phyloP scores from a whole-genome alignment of 75 land plant species.

The Larix kaempferi region DNA sequence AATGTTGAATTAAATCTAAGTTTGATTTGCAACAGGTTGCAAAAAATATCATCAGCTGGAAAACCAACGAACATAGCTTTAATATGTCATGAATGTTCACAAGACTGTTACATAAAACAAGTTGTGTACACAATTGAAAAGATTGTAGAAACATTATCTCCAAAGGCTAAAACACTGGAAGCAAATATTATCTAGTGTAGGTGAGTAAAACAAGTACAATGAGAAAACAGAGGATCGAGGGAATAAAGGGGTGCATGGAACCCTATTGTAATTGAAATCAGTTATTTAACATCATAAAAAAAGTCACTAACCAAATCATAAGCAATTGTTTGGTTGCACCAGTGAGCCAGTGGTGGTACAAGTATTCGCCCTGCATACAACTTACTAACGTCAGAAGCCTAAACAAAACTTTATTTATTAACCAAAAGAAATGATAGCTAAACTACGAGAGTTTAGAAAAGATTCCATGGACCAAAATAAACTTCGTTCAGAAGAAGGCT shows the following conservation, averaged over 20 bases:
- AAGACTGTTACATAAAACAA: not conserved
- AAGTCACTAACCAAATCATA: slow-evolving; percentile 17
- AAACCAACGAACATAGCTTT: not conserved
- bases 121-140: not conserved
- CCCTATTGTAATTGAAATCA: not conserved
- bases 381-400: not conserved
- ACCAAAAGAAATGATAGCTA: slow-evolving; percentile 1
- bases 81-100: no score
- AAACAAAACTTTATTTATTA: not conserved
- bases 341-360: slow-evolving; percentile 29
- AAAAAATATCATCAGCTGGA: not conserved
- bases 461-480: not conserved
- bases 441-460: not conserved
- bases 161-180: not conserved
- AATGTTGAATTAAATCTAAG: no score
- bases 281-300: not conserved
- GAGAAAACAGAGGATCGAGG: not conserved
- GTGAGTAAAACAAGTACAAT: not conserved
- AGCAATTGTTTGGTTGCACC: slow-evolving; percentile 15
- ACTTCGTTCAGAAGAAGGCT: no score
- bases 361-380: slow-evolving; percentile 17
- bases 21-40: no score
- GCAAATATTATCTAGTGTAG: not conserved
- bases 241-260: not conserved
- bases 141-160: not conserved